These are phyloP conservation scores for Rhododendron vialii DNA, from an alignment of 148 eudicot genomes.

Conservation along the genomic window DNA sequence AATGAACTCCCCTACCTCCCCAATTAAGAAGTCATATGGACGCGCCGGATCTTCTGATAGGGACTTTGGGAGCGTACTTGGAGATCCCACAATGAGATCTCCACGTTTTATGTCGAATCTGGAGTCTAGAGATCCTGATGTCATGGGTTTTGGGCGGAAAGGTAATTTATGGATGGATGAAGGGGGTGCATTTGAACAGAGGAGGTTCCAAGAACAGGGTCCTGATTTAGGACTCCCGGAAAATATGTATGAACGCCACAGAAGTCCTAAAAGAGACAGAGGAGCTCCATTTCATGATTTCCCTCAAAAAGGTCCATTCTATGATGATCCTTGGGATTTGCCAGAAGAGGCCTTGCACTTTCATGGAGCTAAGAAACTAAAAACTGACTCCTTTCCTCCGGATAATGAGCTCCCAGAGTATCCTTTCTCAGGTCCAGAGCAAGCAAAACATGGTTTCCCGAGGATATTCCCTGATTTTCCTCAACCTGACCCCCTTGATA, in stretches of 20 bases:
- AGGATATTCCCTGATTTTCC: conserved; percentile 33
- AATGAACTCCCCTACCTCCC: conserved; percentile 43
- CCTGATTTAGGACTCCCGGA: conserved; percentile 32
- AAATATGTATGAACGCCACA: conserved; percentile 26
- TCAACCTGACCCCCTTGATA: conserved; percentile 23
- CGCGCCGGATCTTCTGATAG: conserved; percentile 48
- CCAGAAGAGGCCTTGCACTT: conserved; percentile 53
- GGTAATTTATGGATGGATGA: conserved; percentile 27
- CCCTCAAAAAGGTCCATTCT: conserved; percentile 32
- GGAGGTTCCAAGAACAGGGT: conserved; percentile 39
- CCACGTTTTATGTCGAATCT: conserved; percentile 30
- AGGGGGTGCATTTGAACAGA: conserved; percentile 36
- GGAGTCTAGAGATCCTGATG: conserved; percentile 44
- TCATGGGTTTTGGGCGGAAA: conserved; percentile 24
- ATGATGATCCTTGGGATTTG: conserved; percentile 71
- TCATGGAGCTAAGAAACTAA: conserved; percentile 57
- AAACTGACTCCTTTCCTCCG: conserved; percentile 37
- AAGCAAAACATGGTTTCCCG: conserved; percentile 34
- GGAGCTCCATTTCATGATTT: conserved; percentile 35
- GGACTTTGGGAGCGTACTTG: conserved; percentile 26
- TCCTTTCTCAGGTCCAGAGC: conserved; percentile 47
- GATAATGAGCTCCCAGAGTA: conserved; percentile 77
- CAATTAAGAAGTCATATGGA: conserved; percentile 32
- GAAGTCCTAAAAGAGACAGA: conserved; percentile 38
- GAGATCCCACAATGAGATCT: conserved; percentile 34